Percentiles rank a stretch among this genome's conserved stretches.
These are phyloP conservation scores for Gymnopilus dilepis DNA, from an alignment of 768 basidiomycete species.

Conservation along the genomic window DNA sequence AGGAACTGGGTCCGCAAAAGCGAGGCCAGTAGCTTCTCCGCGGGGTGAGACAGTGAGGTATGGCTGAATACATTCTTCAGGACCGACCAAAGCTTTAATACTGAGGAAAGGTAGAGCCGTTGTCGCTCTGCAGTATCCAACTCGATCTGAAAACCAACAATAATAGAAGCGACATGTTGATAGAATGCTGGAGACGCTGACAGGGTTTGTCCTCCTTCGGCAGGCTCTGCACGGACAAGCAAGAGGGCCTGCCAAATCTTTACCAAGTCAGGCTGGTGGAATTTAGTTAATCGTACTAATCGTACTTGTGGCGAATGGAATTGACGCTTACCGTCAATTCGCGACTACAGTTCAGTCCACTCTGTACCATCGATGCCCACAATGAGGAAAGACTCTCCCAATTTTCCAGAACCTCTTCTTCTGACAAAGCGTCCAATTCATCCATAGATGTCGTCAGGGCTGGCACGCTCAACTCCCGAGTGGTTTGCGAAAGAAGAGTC, in stretches of 20 bases:
- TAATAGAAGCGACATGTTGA: constrained; percentile 36
- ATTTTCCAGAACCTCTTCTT: constrained; percentile 29
- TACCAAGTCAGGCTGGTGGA: constrained; percentile 43
- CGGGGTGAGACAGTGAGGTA: constrained; percentile 45
- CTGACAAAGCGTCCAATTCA: constrained; percentile 21
- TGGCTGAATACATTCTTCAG: constrained; percentile 53
- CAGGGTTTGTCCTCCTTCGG: constrained; percentile 42
- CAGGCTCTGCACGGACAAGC: constrained; percentile 51
- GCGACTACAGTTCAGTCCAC: constrained; percentile 9
- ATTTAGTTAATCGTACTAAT: background rate
- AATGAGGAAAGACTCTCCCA: constrained; percentile 28
- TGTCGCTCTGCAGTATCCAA: constrained; percentile 34
- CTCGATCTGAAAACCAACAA: constrained; percentile 41
- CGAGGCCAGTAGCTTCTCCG: constrained; percentile 50
- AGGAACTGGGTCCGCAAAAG: constrained; percentile 50
- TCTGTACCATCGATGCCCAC: constrained; percentile 24
- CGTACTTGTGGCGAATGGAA: background rate
- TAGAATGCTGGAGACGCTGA: constrained; percentile 40
- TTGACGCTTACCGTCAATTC: constrained; percentile 12
- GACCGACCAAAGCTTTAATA: constrained; percentile 55
- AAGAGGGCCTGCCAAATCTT: constrained; percentile 62
- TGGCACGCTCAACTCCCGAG: background rate
- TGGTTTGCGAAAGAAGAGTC: constrained; percentile 20
- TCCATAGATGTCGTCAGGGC: background rate
- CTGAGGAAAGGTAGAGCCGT: constrained; percentile 40